A percentile compares a stretch with the other conserved stretches of the same genome.
Evolutionary conservation across 257 asterid genomes (phyloP).

Genomic region (Salvia miltiorrhiza): DNA sequence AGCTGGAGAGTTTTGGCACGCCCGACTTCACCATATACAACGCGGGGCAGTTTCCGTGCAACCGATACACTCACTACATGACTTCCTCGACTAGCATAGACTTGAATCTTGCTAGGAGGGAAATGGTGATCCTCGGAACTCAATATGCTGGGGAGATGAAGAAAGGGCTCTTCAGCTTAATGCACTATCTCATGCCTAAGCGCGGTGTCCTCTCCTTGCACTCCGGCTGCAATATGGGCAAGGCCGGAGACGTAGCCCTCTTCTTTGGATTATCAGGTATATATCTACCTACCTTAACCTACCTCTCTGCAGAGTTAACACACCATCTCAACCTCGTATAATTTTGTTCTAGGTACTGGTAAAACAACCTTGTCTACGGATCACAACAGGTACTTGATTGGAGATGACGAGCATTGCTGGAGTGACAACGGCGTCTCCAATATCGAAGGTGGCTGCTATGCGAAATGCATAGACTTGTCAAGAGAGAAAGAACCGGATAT

Average conservation of each 20-base stretch:
- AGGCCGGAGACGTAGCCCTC: constrained; percentile 88
- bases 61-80: constrained; percentile 91
- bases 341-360: constrained; percentile 62
- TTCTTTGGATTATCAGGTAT: constrained; percentile 92
- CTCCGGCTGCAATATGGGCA: constrained; percentile 92
- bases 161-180: constrained; percentile 84
- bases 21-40: constrained; percentile 98
- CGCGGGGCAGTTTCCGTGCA: constrained; percentile 92
- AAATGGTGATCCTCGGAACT: constrained; percentile 95
- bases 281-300: not conserved
- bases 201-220: constrained; percentile 84
- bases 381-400: constrained; percentile 76
- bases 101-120: constrained; percentile 76
- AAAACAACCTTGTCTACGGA: constrained; percentile 92
- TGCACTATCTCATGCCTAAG: constrained; percentile 98
- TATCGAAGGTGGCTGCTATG: constrained; percentile 97
- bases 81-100: constrained; percentile 97
- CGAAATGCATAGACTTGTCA: constrained; percentile 83
- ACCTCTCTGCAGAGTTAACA: not conserved
- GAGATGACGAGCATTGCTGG: constrained; percentile 99
- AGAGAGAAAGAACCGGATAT: constrained; percentile 96
- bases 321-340: not conserved
- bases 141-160: constrained; percentile 98
- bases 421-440: constrained; percentile 86
- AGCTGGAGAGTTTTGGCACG: constrained; percentile 83